Evolutionary conservation across 1,139 yeast genomes (phyloP).

Genomic region (Debaryomyces sp.): DNA sequence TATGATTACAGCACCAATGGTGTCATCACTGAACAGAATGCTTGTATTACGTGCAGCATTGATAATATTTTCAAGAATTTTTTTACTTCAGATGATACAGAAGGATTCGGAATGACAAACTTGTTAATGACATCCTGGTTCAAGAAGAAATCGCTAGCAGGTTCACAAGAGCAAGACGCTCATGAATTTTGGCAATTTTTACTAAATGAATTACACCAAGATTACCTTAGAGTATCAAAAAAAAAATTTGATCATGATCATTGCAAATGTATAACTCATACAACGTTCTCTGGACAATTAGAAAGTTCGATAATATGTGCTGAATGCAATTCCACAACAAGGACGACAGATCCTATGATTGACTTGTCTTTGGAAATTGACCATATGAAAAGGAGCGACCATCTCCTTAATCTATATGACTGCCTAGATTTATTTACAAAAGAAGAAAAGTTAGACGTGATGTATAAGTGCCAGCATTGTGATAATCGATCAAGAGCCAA

Average conservation of each 20-base stretch:
- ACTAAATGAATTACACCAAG: conserved; percentile 79
- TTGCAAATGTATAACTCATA: conserved; percentile 86
- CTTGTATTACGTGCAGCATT: conserved; percentile 83
- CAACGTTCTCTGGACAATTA: conserved; percentile 98
- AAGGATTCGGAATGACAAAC: conserved; percentile 76
- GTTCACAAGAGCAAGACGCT: conserved; percentile 96
- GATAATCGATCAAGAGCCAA: conserved; percentile 60
- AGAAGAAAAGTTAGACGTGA: conserved; percentile 73
- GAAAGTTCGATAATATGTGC: conserved; percentile 84
- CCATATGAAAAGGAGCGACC: conserved; percentile 30
- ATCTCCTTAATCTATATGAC: conserved; percentile 46
- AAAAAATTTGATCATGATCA: conserved; percentile 16
- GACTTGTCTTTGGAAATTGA: conserved; percentile 81
- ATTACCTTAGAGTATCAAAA: conserved; percentile 31
- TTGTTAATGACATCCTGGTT: conserved; percentile 82
- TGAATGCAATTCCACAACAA: conserved; percentile 64
- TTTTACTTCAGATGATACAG: conserved; percentile 53
- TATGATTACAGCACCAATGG: conserved; percentile 21
- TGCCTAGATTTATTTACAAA: conserved; percentile 79
- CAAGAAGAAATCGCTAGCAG: conserved; percentile 81
- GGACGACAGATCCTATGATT: conserved; percentile 84
- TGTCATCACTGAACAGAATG: conserved; percentile 38
- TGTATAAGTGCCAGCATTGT: conserved; percentile 73
- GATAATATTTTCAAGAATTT: conserved; percentile 74
- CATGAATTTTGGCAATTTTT: conserved; percentile 96